These are phyloP conservation scores for Phytophthora pinifolia DNA, from an alignment of 352 stramenopile species.

Conservation along the genomic window DNA sequence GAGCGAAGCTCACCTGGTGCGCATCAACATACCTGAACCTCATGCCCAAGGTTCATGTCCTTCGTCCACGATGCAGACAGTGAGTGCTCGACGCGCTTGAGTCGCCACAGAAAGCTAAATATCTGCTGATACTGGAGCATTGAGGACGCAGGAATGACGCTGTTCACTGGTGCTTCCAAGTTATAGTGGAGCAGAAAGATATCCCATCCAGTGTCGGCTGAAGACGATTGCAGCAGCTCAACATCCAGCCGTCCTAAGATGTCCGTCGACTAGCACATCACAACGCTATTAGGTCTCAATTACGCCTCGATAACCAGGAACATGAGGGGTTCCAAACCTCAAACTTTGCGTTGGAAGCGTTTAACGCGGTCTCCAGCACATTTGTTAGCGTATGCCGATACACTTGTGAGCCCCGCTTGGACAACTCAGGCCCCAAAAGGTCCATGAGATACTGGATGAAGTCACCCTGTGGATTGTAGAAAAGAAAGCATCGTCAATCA, in stretches of 20 bases:
- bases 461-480: constrained; percentile 77
- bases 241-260: constrained; percentile 94
- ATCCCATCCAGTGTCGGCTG: constrained; percentile 94
- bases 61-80: constrained; percentile 96
- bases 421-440: constrained; percentile 88
- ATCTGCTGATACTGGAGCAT: constrained; percentile 91
- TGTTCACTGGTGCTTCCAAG: constrained; percentile 84
- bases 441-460: constrained; percentile 98
- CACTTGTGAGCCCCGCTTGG: constrained; percentile 88
- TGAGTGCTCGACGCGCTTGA: constrained; percentile 92
- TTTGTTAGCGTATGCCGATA: constrained; percentile 95
- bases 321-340: constrained; percentile 53
- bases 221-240: constrained; percentile 82
- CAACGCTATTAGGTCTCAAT: not conserved
- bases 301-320: not conserved
- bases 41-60: constrained; percentile 95
- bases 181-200: constrained; percentile 93
- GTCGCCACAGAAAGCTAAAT: constrained; percentile 89
- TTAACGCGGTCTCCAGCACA: constrained; percentile 94
- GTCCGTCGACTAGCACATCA: constrained; percentile 62
- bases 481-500: not conserved
- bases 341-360: constrained; percentile 95
- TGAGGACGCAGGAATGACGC: constrained; percentile 82
- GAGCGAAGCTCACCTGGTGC: not conserved
- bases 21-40: constrained; percentile 68